Percentiles rank a stretch among this genome's conserved stretches.
Conservation (phyloP, 23 red algal species). For the Chondrus crispus region DNA sequence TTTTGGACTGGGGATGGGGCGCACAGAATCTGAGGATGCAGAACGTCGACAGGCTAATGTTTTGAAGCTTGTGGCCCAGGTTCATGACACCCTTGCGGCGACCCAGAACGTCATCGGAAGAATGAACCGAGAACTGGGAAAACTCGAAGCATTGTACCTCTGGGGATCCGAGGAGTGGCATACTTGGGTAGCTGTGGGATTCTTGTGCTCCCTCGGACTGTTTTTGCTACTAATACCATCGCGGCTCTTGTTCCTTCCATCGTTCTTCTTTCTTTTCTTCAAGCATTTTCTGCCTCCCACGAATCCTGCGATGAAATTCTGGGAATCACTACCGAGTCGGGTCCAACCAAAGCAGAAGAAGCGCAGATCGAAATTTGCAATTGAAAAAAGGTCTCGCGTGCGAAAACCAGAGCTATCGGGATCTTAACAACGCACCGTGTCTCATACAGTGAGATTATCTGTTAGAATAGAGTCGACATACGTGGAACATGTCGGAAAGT, state of each 20-base stretch:
- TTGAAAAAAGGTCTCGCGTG: no score
- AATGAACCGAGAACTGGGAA: constrained; percentile 57
- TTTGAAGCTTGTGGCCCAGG: constrained; percentile 43
- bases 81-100: constrained; percentile 57
- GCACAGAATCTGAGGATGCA: constrained; percentile 38
- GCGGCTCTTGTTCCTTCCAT: constrained; percentile 11
- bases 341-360: neutral
- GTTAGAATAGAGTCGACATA: no score
- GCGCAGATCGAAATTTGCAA: no score
- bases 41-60: constrained; percentile 32
- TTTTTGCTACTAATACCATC: constrained; percentile 36
- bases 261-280: constrained; percentile 61
- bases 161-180: constrained; percentile 65
- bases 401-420: no score
- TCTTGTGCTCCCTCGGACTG: neutral
- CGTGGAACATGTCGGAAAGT: no score
- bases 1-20: constrained; percentile 46
- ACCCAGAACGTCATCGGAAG: constrained; percentile 54
- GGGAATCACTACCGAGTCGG: constrained; percentile 54
- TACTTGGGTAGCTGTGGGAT: constrained; percentile 49
- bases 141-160: constrained; percentile 54
- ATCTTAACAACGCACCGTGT: no score
- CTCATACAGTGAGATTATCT: no score
- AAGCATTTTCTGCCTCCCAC: constrained; percentile 70
- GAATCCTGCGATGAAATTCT: constrained; percentile 47